A percentile compares a stretch with the other conserved stretches of the same genome.
Conservation (phyloP, 2,329 filamentous ascomycete species). For the Fusarium sp. region DNA sequence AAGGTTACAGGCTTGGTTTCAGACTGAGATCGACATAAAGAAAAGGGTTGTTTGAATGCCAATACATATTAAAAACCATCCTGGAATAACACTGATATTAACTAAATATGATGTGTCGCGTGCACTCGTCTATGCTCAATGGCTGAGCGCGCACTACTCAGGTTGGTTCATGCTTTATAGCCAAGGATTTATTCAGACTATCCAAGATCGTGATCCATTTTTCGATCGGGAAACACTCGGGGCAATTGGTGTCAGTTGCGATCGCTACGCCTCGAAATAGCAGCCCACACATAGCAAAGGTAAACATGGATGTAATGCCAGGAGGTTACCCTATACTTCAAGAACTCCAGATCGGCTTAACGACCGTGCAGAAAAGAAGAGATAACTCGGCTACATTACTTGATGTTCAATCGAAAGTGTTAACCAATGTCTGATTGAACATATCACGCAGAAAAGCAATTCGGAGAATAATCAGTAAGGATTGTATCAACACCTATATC, state of each 20-base stretch:
- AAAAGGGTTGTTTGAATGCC: not conserved
- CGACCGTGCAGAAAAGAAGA: not conserved
- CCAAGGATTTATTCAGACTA: not conserved
- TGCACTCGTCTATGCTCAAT: constrained; percentile 6
- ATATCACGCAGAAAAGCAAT: not conserved
- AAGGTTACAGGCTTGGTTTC: constrained; percentile 11
- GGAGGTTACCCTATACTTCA: not conserved
- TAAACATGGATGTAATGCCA: not conserved
- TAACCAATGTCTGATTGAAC: not conserved
- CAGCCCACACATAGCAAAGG: not conserved
- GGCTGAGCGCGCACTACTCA: not conserved
- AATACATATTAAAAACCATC: not conserved
- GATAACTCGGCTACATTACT: not conserved
- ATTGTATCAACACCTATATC: constrained; percentile 29
- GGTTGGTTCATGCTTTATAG: not conserved
- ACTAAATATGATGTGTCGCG: constrained; percentile 1
- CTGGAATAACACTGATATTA: not conserved
- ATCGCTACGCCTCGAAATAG: not conserved
- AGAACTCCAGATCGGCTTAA: not conserved
- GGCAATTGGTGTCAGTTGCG: not conserved
- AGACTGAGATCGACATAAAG: not conserved
- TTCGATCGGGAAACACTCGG: constrained; percentile 3
- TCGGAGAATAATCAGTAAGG: not conserved
- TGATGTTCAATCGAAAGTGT: not conserved
- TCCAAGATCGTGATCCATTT: not conserved